Evolutionary conservation across 345 rosid species (phyloP).

Genomic region (Eucalyptus sp.): DNA sequence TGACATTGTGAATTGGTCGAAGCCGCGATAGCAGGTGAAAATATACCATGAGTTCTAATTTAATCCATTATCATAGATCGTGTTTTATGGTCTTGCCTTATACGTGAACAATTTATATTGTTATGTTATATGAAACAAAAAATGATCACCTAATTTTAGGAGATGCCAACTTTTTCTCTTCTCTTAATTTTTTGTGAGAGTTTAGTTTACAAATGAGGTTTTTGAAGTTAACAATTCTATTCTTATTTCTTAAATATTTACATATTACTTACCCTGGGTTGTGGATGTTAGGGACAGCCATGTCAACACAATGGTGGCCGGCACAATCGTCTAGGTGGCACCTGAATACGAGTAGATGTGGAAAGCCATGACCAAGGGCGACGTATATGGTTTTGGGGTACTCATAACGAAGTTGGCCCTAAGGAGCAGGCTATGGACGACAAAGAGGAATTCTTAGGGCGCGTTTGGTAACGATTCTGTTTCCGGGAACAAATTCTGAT

Average conservation of each 20-base stretch:
- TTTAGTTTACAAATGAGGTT: neutral
- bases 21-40: rapidly evolving
- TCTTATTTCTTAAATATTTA: neutral
- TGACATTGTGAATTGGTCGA: rapidly evolving
- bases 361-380: constrained; percentile 81
- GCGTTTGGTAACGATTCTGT: no score
- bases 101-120: rapidly evolving
- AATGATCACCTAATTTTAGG: rapidly evolving
- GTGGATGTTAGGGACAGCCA: constrained; percentile 57
- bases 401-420: constrained; percentile 68
- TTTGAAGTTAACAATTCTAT: neutral
- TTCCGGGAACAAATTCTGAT: no score
- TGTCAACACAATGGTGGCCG: constrained; percentile 76
- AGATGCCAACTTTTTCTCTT: neutral
- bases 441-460: constrained; percentile 26
- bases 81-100: neutral
- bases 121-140: neutral
- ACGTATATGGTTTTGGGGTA: constrained; percentile 77
- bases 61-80: rapidly evolving
- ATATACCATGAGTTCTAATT: neutral
- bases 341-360: constrained; percentile 82
- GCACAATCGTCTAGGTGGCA: constrained; percentile 74
- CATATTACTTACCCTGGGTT: constrained; percentile 5
- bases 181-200: rapidly evolving
- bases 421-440: constrained; percentile 69